Base-by-base conservation (phyloP, 2,329 filamentous ascomycete species). In the Botryosphaeria agaves region DNA sequence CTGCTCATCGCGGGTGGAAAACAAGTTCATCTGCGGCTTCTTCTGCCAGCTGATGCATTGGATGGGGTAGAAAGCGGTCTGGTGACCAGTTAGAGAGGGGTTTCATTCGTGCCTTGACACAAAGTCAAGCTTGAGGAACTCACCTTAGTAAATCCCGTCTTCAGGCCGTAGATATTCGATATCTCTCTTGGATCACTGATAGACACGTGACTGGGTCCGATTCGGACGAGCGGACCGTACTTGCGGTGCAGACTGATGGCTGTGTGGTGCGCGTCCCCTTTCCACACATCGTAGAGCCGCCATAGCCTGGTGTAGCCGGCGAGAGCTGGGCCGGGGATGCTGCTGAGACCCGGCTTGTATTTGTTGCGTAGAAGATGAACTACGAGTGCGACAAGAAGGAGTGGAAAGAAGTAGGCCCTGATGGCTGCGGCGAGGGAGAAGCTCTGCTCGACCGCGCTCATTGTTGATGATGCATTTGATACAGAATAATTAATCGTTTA, bases 171-270 rank as follows among this genome's bases (percentile, higher is more conserved):
- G 32, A 83, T 67, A 26, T 57, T 47, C 18, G 62, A 59, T 29
- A 87, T 79, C 4, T 75, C 76, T 7, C 59, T 60, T 19, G 75
- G 73, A 42, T 83, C 76, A 32, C 70, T 74, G 29, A 87, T 59
- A 35, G 73, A 80, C 40, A 84, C 61, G 41, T 84, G 77, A 40
- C 79, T 72, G 0, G 80, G 80, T 41, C 78, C 74, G 41, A 85
- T 75, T 14, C 80, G 67, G 18, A 85, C 71, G 0, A 87, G 52
- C 3, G 71, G 69, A 3, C 79, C 79, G 12, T 76, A 57, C 41
- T 69, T 69, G 55, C 72, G 65, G 54, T 87, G 80, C 1, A 66
- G 53, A 18, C 69, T 47, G 38, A 43, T 34, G 3, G 28, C n/a
- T 14, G 24, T 32, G 14, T 6, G 18, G 18, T 33, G 36, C 18